Conservation (phyloP, 1,139 yeast species). For the Yamadazyma diospyri region DNA sequence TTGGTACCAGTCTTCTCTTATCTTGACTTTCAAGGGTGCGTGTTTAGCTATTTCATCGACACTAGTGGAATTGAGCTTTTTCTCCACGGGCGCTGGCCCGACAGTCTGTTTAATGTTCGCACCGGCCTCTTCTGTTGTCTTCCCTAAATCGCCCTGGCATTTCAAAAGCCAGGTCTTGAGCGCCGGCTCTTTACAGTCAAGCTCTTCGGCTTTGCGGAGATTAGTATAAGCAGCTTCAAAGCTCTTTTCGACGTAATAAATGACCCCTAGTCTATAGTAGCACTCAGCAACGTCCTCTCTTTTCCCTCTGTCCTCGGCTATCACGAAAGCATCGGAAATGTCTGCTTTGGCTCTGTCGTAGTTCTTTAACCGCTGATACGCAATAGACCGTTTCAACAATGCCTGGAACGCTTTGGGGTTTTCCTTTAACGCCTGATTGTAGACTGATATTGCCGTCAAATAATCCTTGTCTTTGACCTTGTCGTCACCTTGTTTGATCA, state of each 20-base stretch:
- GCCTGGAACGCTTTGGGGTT: constrained; percentile 51
- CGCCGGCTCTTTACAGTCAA: constrained; percentile 45
- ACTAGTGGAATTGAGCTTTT: constrained; percentile 23
- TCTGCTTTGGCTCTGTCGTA: constrained; percentile 49
- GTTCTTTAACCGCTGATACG: constrained; percentile 51
- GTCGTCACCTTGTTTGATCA: constrained; percentile 35
- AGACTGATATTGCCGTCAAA: constrained; percentile 33
- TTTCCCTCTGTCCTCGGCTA: constrained; percentile 52
- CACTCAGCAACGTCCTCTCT: constrained; percentile 54
- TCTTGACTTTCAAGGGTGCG: constrained; percentile 42
- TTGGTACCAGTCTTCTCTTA: constrained; percentile 83
- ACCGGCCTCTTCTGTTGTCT: not conserved
- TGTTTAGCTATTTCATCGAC: constrained; percentile 34
- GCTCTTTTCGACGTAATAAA: constrained; percentile 45
- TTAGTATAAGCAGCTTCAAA: constrained; percentile 45
- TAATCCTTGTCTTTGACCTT: constrained; percentile 28
- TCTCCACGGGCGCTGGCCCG: not conserved
- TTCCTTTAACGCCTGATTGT: constrained; percentile 30
- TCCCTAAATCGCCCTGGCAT: constrained; percentile 29
- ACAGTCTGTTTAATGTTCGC: not conserved
- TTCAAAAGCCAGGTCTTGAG: constrained; percentile 51
- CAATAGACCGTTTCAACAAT: constrained; percentile 51
- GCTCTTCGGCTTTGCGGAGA: constrained; percentile 47
- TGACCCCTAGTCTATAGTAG: constrained; percentile 56
- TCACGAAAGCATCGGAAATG: constrained; percentile 50